Evolutionary conservation across 768 basidiomycete species (phyloP).

Genomic region (Coprinopsis sp.): DNA sequence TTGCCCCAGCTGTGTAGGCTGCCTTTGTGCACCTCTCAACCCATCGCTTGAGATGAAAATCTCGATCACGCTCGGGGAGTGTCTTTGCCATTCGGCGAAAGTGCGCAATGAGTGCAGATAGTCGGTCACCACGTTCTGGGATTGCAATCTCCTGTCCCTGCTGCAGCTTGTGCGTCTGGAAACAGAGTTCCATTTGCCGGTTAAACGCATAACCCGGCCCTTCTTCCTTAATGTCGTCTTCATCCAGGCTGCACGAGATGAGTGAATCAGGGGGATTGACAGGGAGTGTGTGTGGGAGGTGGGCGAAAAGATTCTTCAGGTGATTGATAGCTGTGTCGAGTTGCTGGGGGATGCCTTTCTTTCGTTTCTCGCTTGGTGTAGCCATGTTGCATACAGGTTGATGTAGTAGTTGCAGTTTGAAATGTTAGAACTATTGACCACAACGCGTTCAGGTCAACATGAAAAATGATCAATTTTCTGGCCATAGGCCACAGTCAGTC

Average conservation of each 20-base stretch:
- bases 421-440: no score
- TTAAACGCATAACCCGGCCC: not conserved
- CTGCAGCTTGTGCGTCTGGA: not conserved
- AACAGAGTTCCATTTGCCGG: not conserved
- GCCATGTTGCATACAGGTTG: not conserved
- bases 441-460: no score
- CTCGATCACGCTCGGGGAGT: not conserved
- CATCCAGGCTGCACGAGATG: not conserved
- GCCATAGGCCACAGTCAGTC: not conserved
- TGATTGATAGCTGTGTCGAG: no score
- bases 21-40: not conserved
- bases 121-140: not conserved
- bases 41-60: not conserved
- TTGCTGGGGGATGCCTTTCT: not conserved
- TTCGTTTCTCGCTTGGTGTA: not conserved
- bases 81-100: not conserved
- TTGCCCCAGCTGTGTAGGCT: not conserved
- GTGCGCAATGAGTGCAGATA: not conserved
- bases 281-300: not conserved
- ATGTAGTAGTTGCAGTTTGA: no score
- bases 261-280: not conserved
- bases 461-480: not conserved
- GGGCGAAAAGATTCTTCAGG: not conserved
- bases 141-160: not conserved
- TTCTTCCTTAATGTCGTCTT: not conserved